Conservation (phyloP, 2,329 filamentous ascomycete genomes). For the Nothomitra cinnamomea region DNA sequence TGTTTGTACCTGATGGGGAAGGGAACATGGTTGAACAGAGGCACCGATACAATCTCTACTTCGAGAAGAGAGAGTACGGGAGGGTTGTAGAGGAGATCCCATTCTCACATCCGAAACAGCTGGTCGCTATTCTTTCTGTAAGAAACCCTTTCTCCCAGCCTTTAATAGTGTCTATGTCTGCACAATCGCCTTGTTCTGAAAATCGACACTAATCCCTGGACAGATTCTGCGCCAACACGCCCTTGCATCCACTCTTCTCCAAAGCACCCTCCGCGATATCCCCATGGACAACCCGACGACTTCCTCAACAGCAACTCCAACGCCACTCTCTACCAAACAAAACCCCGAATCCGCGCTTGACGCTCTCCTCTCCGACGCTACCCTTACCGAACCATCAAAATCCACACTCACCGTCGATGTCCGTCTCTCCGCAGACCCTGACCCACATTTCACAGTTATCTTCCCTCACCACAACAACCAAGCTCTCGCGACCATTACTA, state of each 20-base stretch:
- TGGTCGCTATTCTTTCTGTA: conserved; percentile 55
- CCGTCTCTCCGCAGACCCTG: conserved; percentile 15
- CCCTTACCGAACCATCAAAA: neutral
- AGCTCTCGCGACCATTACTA: conserved; percentile 16
- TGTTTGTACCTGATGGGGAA: conserved; percentile 24
- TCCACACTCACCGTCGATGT: conserved; percentile 14
- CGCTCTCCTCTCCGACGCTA: neutral
- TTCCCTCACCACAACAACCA: conserved; percentile 13
- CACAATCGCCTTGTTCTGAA: too few relatives aligned
- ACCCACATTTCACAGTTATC: conserved; percentile 13
- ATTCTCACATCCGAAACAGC: conserved; percentile 62
- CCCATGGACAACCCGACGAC: conserved; percentile 9
- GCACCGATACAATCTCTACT: conserved; percentile 44
- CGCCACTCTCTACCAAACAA: neutral
- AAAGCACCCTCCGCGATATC: conserved; percentile 36
- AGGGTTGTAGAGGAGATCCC: conserved; percentile 49
- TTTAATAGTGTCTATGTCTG: neutral
- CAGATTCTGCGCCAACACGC: conserved; percentile 51
- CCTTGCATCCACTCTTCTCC: conserved; percentile 46
- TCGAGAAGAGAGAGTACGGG: conserved; percentile 58
- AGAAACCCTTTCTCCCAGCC: neutral
- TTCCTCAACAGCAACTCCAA: conserved; percentile 6
- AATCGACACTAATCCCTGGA: neutral
- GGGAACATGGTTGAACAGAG: conserved; percentile 13
- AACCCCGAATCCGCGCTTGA: neutral